Percentiles rank a stretch among this genome's conserved stretches.
Evolutionary conservation across 1,139 yeast species (phyloP).

Genomic region (Magnusiomyces suaveolens): DNA sequence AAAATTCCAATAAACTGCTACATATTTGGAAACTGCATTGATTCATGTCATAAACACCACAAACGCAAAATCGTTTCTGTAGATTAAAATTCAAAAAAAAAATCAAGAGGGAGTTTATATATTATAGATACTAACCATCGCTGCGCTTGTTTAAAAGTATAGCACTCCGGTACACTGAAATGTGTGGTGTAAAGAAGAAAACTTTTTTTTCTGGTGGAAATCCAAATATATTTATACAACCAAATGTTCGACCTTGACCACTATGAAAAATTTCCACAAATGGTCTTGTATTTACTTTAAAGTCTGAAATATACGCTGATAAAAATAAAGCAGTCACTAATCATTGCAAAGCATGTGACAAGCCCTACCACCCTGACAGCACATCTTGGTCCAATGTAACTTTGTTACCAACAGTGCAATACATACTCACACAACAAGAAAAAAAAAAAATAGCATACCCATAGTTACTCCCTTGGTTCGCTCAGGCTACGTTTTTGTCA

Average conservation of each 20-base stretch:
- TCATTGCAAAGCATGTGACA: neutral
- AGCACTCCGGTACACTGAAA: constrained; percentile 72
- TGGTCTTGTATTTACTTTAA: neutral
- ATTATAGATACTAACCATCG: constrained; percentile 74
- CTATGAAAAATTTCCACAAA: neutral
- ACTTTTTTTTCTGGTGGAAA: neutral
- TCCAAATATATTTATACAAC: neutral
- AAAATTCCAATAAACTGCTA: neutral
- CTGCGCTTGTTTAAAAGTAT: constrained; percentile 50
- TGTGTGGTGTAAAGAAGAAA: constrained; percentile 7
- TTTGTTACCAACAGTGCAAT: neutral
- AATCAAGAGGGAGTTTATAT: neutral
- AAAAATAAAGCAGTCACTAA: constrained; percentile 4
- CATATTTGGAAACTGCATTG: neutral
- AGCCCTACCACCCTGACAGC: neutral
- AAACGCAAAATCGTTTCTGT: neutral
- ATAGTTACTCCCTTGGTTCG: constrained; percentile 2
- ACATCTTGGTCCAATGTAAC: neutral
- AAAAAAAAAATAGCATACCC: neutral
- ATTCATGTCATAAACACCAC: neutral
- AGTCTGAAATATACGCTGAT: neutral
- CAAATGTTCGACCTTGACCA: neutral
- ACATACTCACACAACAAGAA: neutral
- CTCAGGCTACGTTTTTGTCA: constrained; percentile 1
- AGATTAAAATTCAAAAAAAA: neutral